Percentiles rank a stretch among this genome's conserved stretches.
Evolutionary conservation across 495 filamentous ascomycete species (phyloP).

Genomic region (Aspergillus nanangensis): DNA sequence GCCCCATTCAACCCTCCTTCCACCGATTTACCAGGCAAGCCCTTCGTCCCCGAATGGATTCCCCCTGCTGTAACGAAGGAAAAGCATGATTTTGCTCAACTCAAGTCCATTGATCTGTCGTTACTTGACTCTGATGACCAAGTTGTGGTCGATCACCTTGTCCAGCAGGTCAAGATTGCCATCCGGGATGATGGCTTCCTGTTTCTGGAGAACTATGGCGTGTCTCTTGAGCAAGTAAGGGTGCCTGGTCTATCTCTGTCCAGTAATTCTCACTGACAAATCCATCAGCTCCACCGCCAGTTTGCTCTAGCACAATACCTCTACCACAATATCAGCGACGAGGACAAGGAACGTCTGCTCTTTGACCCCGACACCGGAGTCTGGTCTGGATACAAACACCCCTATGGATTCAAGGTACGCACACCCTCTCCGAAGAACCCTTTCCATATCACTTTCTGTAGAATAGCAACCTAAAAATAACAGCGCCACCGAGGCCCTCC

Average conservation of each 20-base stretch:
- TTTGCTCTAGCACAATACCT: constrained; percentile 41
- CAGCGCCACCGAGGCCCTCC: constrained; percentile 30
- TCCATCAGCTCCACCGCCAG: constrained; percentile 36
- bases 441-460: too few species aligned
- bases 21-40: constrained; percentile 30
- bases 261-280: too few species aligned
- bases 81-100: constrained; percentile 31
- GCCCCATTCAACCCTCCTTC: constrained; percentile 38
- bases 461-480: too few species aligned
- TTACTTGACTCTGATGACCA: constrained; percentile 30
- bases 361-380: constrained; percentile 33
- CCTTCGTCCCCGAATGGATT: constrained; percentile 37
- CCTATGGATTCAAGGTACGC: constrained; percentile 34
- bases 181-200: constrained; percentile 44
- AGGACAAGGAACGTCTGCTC: constrained; percentile 39
- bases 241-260: too few species aligned
- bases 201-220: constrained; percentile 44
- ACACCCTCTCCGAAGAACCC: too few species aligned
- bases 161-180: constrained; percentile 33
- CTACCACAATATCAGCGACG: constrained; percentile 39
- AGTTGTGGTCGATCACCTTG: constrained; percentile 32
- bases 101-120: constrained; percentile 38
- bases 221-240: constrained; percentile 41
- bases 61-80: constrained; percentile 34
- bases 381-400: constrained; percentile 40